Evolutionary conservation across 148 eudicot species (phyloP).

Genomic region (Diospyros kaki): DNA sequence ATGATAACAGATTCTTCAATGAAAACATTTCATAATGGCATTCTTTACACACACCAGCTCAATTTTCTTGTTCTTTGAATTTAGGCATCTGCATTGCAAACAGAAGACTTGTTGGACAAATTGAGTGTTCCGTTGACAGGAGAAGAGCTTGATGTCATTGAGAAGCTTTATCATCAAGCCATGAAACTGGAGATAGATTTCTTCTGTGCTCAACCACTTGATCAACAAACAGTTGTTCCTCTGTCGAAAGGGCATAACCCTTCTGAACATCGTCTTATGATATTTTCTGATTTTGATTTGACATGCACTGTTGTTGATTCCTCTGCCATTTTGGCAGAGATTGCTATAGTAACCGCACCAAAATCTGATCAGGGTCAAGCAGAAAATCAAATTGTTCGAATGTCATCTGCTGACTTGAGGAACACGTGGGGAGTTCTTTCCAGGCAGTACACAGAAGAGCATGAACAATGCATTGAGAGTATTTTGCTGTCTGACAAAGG

Average conservation of each 20-base stretch:
- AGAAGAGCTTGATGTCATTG: slow-evolving; percentile 81
- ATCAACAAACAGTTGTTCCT: slow-evolving; percentile 68
- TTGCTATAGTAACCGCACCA: slow-evolving; percentile 79
- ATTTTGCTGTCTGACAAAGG: slow-evolving; percentile 52
- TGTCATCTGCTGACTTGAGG: slow-evolving; percentile 67
- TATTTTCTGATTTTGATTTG: slow-evolving; percentile 94
- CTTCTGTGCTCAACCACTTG: slow-evolving; percentile 67
- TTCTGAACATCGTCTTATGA: slow-evolving; percentile 37
- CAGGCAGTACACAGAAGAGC: slow-evolving; percentile 77
- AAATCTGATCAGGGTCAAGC: slow-evolving; percentile 56
- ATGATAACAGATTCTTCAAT: slow-evolving; percentile 3
- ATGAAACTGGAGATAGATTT: slow-evolving; percentile 85
- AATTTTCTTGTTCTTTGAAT: slow-evolving; percentile 19
- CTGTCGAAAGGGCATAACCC: slow-evolving; percentile 48
- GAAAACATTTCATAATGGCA: neutral
- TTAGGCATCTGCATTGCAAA: slow-evolving; percentile 64
- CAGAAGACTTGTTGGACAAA: slow-evolving; percentile 84
- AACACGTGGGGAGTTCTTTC: slow-evolving; percentile 73
- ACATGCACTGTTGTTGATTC: slow-evolving; percentile 96
- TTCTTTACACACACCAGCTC: slow-evolving; percentile 16
- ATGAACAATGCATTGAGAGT: slow-evolving; percentile 76
- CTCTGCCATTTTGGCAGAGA: slow-evolving; percentile 85
- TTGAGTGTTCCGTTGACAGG: slow-evolving; percentile 85
- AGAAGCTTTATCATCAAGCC: slow-evolving; percentile 89
- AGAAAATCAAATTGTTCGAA: slow-evolving; percentile 54